phyloP scores from a whole-genome alignment of 1,139 yeast genomes.

The Wickerhamomyces sp. region DNA sequence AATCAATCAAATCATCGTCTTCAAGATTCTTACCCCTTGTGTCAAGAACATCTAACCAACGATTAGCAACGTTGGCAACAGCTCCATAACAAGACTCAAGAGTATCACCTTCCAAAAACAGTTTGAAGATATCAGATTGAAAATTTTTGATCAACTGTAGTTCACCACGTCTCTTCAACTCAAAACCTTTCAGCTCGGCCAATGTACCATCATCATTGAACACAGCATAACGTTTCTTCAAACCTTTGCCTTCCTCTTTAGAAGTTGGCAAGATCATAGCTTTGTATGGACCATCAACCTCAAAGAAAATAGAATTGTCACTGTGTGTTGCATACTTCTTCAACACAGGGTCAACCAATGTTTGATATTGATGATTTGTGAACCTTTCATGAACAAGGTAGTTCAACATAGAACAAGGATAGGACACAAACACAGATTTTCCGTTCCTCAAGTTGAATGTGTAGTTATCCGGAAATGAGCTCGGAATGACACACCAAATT shows the following conservation, averaged over 20 bases:
- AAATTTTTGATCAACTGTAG: conserved; percentile 88
- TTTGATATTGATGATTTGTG: conserved; percentile 94
- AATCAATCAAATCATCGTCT: conserved; percentile 89
- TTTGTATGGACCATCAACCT: conserved; percentile 97
- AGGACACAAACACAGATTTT: conserved; percentile 70
- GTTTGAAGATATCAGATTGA: conserved; percentile 89
- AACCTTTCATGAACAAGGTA: conserved; percentile 86
- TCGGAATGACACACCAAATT: conserved; percentile 97
- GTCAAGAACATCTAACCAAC: conserved; percentile 93
- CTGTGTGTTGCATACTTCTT: conserved; percentile 71
- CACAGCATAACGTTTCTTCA: conserved; percentile 95
- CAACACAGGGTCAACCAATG: conserved; percentile 62
- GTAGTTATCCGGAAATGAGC: conserved; percentile 87
- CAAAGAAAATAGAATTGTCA: conserved; percentile 94
- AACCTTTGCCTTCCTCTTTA: conserved; percentile 94
- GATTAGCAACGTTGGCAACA: conserved; percentile 88
- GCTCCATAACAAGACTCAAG: conserved; percentile 79
- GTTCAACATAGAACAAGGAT: conserved; percentile 96
- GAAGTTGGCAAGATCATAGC: conserved; percentile 98
- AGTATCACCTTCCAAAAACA: conserved; percentile 79
- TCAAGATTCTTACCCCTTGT: conserved; percentile 83
- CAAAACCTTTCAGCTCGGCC: conserved; percentile 96
- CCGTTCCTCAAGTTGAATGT: conserved; percentile 71
- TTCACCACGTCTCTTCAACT: conserved; percentile 95
- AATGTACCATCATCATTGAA: conserved; percentile 90